Evolutionary conservation across 2,329 filamentous ascomycete genomes (phyloP), one percentile per base, ranked within the genome.

Genomic region (Hymenoscyphus occultus): DNA sequence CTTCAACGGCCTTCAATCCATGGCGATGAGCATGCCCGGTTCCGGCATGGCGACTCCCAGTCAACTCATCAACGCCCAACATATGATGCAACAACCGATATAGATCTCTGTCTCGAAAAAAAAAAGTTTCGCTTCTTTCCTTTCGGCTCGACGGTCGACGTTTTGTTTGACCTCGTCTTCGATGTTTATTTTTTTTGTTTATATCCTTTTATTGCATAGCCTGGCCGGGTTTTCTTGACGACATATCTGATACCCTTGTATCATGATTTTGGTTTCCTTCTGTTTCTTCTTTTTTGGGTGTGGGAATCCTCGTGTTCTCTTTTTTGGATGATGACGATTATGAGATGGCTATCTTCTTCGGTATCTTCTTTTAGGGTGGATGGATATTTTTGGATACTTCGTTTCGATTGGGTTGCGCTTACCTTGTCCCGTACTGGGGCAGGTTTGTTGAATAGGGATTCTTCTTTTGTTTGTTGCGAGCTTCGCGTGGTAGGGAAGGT

Each of bases 51-150:
- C 75, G 28, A 75, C 75, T 22, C 75, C 76, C 0, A 77, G 74
- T 68, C 75, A 77, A 66, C 72, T 78, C 60, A 76, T 78, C 63
- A 69, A 70, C 56, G 65, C 70, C 22, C 75, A 75, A 32, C 74
- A 75, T 59, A 64, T 77, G 67, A 74, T 77, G 68, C 74, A 77
- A 63, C 75, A 78, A 60, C 66, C 71, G 42, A 74, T 74, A 69
- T 75, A 69, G 68, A 63, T 31, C 63, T 63, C 39, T 16, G 45
- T 59, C 60, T 31, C 56, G 62, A 59, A 31, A 57, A 31, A 31
- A 63, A 60, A 61, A 61, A 45, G 60, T 62, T 63, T 59, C 32
- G n/a, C 58, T 63, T 60, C 59, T 10, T 62, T 67, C 54, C 63
- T 67, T 66, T 66, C 60, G 59, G 39, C 65, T 64, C 57, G 51